Conservation (phyloP, 441 rosid species). For the Populus hybrid region DNA sequence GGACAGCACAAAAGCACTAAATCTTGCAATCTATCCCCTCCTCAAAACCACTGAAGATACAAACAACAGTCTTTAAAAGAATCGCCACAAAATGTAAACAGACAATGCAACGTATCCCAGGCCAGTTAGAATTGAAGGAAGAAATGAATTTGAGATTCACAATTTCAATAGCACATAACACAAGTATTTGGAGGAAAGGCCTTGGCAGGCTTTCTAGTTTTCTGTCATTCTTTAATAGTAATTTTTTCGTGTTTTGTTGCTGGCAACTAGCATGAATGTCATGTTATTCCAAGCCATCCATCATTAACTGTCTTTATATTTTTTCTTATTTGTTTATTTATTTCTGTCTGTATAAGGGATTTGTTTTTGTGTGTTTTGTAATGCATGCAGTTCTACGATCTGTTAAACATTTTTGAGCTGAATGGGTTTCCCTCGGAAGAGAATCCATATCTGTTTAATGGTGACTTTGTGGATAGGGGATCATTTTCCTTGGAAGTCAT, state of each 20-base stretch:
- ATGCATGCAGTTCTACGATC: constrained; percentile 89
- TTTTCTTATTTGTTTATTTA: constrained; percentile 2
- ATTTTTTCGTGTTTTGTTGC: neutral
- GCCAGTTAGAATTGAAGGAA: neutral
- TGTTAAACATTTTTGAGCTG: constrained; percentile 87
- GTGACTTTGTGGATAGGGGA: constrained; percentile 98
- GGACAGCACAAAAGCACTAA: neutral
- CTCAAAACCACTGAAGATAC: neutral
- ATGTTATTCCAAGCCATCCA: constrained; percentile 11
- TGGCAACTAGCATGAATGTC: neutral
- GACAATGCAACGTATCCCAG: neutral
- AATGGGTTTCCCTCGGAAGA: constrained; percentile 97
- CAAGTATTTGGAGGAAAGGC: neutral
- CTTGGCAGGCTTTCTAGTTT: neutral
- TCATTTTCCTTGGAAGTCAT: constrained; percentile 95
- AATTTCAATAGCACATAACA: neutral
- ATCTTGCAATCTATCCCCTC: neutral
- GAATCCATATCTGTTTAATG: constrained; percentile 93
- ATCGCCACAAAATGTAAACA: neutral
- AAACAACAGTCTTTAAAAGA: neutral
- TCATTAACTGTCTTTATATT: constrained; percentile 9
- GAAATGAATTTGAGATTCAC: neutral
- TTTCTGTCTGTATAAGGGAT: neutral
- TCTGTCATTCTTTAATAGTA: neutral
- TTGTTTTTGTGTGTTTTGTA: constrained; percentile 6